A percentile compares a stretch with the other conserved stretches of the same genome.
phyloP scores from a whole-genome alignment of 192 early-diverging fungal genomes.

The Coemansia sp. region DNA sequence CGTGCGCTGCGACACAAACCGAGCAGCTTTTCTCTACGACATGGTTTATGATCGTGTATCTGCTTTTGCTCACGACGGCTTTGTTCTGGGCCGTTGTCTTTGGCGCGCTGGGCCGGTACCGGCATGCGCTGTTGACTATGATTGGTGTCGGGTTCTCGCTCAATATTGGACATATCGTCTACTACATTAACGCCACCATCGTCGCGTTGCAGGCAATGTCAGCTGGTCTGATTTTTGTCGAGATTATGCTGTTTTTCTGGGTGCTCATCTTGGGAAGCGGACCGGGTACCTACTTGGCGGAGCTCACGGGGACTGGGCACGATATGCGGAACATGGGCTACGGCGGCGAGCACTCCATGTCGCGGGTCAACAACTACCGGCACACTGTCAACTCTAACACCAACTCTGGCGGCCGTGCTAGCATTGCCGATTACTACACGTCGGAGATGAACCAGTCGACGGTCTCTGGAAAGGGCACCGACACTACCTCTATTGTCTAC shows the following conservation, averaged over 20 bases:
- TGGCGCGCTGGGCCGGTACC: slow-evolving; percentile 46
- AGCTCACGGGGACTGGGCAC: slow-evolving; percentile 37
- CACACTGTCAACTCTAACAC: slow-evolving; percentile 30
- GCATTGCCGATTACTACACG: slow-evolving; percentile 47
- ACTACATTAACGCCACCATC: slow-evolving; percentile 49
- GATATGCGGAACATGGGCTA: slow-evolving; percentile 15
- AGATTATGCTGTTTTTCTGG: slow-evolving; percentile 62
- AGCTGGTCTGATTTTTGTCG: slow-evolving; percentile 52
- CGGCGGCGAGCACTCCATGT: slow-evolving; percentile 22
- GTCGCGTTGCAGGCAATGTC: slow-evolving; percentile 49
- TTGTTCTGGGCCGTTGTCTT: slow-evolving; percentile 30
- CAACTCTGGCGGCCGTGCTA: slow-evolving; percentile 19
- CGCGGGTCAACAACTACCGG: slow-evolving; percentile 35
- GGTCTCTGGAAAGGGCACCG: slow-evolving; percentile 41
- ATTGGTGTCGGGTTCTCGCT: slow-evolving; percentile 38
- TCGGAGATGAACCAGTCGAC: slow-evolving; percentile 34
- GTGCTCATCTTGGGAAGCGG: slow-evolving; percentile 66
- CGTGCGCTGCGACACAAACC: slow-evolving; percentile 41
- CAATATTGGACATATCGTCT: slow-evolving; percentile 45
- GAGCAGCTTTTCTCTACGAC: slow-evolving; percentile 38
- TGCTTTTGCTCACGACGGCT: slow-evolving; percentile 20
- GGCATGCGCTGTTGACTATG: slow-evolving; percentile 48
- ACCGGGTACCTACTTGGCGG: slow-evolving; percentile 55
- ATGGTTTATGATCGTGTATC: slow-evolving; percentile 50
- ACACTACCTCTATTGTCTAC: slow-evolving; percentile 49